Evolutionary conservation across 352 stramenopile genomes (phyloP).

Genomic region (Pythium myriotylum): DNA sequence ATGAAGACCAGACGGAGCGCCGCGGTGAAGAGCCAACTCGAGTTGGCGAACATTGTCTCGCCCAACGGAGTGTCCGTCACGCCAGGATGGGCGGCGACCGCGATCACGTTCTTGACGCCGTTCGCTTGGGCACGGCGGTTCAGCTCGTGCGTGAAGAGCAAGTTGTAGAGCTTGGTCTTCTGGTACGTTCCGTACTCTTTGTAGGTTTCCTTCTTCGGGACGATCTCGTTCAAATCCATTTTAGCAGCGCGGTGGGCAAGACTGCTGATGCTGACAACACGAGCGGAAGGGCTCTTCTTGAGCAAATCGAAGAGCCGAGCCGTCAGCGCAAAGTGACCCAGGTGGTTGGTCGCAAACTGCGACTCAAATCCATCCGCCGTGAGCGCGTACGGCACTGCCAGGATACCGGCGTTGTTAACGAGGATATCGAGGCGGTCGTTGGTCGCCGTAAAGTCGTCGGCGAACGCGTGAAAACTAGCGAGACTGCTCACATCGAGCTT

Average conservation of each 20-base stretch:
- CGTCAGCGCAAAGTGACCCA: conserved; percentile 32
- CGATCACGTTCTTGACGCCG: too few relatives aligned
- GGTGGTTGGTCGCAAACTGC: conserved; percentile 6
- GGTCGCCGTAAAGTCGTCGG: conserved; percentile 14
- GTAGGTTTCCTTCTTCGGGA: conserved; percentile 38
- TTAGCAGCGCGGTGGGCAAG: conserved; percentile 41
- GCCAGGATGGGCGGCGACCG: too few relatives aligned
- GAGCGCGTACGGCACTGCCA: neutral
- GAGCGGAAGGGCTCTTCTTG: conserved; percentile 21
- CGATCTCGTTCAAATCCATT: conserved; percentile 32
- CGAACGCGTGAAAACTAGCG: conserved; percentile 23
- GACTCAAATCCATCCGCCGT: conserved; percentile 3
- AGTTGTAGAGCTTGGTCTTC: conserved; percentile 42
- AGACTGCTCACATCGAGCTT: conserved; percentile 26
- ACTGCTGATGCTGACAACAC: conserved; percentile 43
- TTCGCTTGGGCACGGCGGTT: too few relatives aligned
- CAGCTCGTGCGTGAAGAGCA: conserved; percentile 53
- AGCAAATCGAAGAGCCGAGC: conserved; percentile 26
- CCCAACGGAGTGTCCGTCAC: too few relatives aligned
- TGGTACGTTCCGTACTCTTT: conserved; percentile 29
- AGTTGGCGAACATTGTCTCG: too few relatives aligned
- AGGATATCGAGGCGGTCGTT: conserved; percentile 26
- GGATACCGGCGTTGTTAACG: conserved; percentile 16
- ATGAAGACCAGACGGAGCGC: too few relatives aligned
- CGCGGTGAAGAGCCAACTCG: too few relatives aligned